Base-by-base conservation (phyloP, 371 early-diverging fungal genomes). In the Haplosporangium sp. region DNA sequence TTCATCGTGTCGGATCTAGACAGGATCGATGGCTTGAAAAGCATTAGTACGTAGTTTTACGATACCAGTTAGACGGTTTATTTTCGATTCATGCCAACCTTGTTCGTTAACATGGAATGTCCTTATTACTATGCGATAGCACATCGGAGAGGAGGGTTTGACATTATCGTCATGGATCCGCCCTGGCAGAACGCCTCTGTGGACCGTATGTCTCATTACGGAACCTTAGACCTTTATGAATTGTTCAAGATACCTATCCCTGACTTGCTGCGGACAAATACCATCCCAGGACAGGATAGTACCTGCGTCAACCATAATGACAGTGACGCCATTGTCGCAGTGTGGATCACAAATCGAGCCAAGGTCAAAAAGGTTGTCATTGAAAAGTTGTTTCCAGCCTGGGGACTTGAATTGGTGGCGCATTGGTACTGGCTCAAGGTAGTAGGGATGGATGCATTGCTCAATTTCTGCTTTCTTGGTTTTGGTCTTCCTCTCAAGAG, bases 331-430 rank as follows among this genome's bases (percentile, higher is more conserved):
- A 42, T 90, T 8, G 86, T 93, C 1, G 91, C 89, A 0, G 86
- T 92, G 1, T 94, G 94, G 94, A 88, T 94, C 12, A 92, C 93
- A 10, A 93, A 94, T 64, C 86, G 89, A 47, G 89, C 89, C 18
- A 89, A 89, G 42, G 84, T 86, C 56, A 75, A 83, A 10, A 81
- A 70, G 0, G 87, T 93, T 43, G 86, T 93, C 5, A 48, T 74
- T 1, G 83, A 92, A 11, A 93, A 92, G 74, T 82, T 94, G 52
- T 90, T 93, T 67, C 84, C 86, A 0, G 82, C 89, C 5, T 94
- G 93, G 93, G 82, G 86, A 2, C 43, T 92, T 0, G 74, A 83
- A 56, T 77, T 81, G 40, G 83, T 87, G 0, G 86, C 82, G 0
- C 86, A 87, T 46, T 92, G 92, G 92, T 67, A 73, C 38, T 94